Conservation (phyloP, 441 rosid species). For the Populus hybrid region DNA sequence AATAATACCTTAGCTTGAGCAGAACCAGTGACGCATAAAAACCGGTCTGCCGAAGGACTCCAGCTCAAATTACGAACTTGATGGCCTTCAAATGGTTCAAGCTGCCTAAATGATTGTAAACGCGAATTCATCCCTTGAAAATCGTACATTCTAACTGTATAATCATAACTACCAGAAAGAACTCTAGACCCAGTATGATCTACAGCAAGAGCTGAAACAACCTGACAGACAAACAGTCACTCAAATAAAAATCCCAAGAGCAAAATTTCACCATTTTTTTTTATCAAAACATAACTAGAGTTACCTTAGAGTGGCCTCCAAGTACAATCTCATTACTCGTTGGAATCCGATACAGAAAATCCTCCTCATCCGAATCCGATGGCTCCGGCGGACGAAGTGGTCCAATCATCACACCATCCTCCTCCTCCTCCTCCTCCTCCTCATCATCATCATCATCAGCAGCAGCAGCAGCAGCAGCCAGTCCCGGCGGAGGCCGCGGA, state of each 20-base stretch:
- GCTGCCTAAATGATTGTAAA: slow-evolving; percentile 87
- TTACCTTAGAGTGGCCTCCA: slow-evolving; percentile 84
- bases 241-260: not conserved
- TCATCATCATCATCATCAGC: slow-evolving; percentile 23
- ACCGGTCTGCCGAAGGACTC: slow-evolving; percentile 89
- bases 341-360: slow-evolving; percentile 63
- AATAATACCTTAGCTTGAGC: slow-evolving; percentile 91
- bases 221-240: slow-evolving; percentile 30
- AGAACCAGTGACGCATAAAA: slow-evolving; percentile 89
- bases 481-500: slow-evolving; percentile 47
- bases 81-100: slow-evolving; percentile 94
- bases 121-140: slow-evolving; percentile 97
- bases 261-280: not conserved
- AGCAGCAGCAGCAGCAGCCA: not conserved
- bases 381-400: slow-evolving; percentile 46
- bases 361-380: slow-evolving; percentile 44
- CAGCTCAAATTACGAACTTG: slow-evolving; percentile 95
- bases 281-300: not conserved
- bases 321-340: slow-evolving; percentile 86
- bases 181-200: slow-evolving; percentile 96
- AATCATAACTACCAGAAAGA: slow-evolving; percentile 94
- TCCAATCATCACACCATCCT: slow-evolving; percentile 37
- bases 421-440: slow-evolving; percentile 29
- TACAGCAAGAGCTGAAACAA: slow-evolving; percentile 84
- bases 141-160: slow-evolving; percentile 87